Conservation (phyloP, 139 green algal species). For the Chlamydomonas schloesseri region DNA sequence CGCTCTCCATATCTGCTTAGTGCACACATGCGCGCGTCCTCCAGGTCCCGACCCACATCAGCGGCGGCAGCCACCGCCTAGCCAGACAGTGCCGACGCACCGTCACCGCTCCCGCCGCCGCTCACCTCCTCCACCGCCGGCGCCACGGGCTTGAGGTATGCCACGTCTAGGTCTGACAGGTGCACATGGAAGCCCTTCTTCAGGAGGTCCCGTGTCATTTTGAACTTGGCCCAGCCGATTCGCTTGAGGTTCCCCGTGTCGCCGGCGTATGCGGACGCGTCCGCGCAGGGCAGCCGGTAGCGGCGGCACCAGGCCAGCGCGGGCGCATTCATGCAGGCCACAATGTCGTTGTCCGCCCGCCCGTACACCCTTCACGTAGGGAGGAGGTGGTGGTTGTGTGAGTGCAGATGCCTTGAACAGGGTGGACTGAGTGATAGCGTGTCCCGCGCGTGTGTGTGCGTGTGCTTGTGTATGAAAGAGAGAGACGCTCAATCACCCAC, state of each 20-base stretch:
- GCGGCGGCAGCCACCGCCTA: too few relatives aligned
- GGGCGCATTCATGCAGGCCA: neutral
- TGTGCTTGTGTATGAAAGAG: too few relatives aligned
- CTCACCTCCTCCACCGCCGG: slow-evolving; percentile 7
- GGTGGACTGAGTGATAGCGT: too few relatives aligned
- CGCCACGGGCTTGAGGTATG: slow-evolving; percentile 24
- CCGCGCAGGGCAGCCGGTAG: slow-evolving; percentile 6
- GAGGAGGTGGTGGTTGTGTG: neutral
- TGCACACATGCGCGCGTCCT: too few relatives aligned
- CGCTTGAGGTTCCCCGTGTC: neutral
- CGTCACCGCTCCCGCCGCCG: too few relatives aligned
- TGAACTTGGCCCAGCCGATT: slow-evolving; percentile 31
- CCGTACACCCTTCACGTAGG: neutral
- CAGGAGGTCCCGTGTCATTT: slow-evolving; percentile 19
- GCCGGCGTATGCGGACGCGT: neutral
- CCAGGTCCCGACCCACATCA: too few relatives aligned
- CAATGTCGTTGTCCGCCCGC: neutral
- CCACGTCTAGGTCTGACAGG: slow-evolving; percentile 31
- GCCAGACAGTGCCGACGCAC: too few relatives aligned
- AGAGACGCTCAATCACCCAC: too few relatives aligned
- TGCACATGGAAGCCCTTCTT: slow-evolving; percentile 32
- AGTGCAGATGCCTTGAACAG: neutral
- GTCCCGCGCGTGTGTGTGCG: too few relatives aligned
- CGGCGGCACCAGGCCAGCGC: neutral
- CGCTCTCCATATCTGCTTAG: too few relatives aligned